phyloP scores from a whole-genome alignment of 495 filamentous ascomycete genomes.

The Thozetella sp. region DNA sequence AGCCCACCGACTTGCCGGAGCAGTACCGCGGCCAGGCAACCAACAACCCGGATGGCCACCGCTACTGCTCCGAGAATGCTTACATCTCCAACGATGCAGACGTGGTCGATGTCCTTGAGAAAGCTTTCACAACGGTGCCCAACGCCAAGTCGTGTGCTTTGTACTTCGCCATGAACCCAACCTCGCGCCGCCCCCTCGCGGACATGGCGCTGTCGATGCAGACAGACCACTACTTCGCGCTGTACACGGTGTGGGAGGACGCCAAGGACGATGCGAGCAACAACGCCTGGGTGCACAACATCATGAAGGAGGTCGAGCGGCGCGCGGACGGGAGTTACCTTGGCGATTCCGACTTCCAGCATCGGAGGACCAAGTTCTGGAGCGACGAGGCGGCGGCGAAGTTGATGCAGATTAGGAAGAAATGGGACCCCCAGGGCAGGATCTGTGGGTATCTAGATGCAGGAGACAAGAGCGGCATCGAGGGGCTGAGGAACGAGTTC shows the following conservation, averaged over 20 bases:
- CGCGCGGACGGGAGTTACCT: conserved; percentile 48
- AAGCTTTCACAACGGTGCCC: conserved; percentile 45
- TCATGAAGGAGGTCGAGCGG: conserved; percentile 36
- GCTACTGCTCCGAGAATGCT: conserved; percentile 52
- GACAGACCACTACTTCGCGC: conserved; percentile 54
- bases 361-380: conserved; percentile 46
- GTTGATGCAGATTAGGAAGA: conserved; percentile 36
- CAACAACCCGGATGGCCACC: conserved; percentile 41
- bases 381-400: conserved; percentile 27
- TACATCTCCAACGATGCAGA: conserved; percentile 46
- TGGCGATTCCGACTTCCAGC: conserved; percentile 53
- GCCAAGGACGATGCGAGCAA: conserved; percentile 40
- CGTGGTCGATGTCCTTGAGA: conserved; percentile 38
- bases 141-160: conserved; percentile 38
- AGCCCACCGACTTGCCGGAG: conserved; percentile 35
- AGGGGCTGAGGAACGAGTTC: conserved; percentile 29
- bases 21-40: conserved; percentile 39
- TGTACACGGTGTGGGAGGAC: conserved; percentile 54
- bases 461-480: conserved; percentile 26
- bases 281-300: conserved; percentile 36
- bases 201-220: conserved; percentile 56
- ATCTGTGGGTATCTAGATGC: conserved; percentile 45
- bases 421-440: conserved; percentile 44
- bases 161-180: conserved; percentile 51
- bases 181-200: conserved; percentile 30